phyloP scores from a whole-genome alignment of 1,284 basidiomycete genomes.

The Ustilago tritici region DNA sequence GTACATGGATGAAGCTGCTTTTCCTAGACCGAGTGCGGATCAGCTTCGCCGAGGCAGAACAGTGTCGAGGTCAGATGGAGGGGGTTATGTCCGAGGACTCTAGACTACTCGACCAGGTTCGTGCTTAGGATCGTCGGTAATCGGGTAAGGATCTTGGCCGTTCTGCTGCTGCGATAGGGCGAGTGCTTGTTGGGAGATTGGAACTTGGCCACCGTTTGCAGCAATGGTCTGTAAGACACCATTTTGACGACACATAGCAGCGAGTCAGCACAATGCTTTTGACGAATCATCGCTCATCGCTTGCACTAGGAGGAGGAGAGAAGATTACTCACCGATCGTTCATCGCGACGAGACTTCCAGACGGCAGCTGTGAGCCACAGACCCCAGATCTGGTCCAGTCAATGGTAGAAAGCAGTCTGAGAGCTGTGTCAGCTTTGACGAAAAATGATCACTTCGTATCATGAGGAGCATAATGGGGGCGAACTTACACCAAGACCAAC shows the following conservation, averaged over 20 bases:
- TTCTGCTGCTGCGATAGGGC: conserved; percentile 39
- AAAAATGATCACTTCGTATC: not conserved
- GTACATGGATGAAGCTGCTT: conserved; percentile 3
- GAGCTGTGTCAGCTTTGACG: not conserved
- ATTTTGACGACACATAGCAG: not conserved
- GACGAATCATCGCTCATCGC: not conserved
- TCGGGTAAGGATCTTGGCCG: conserved; percentile 36
- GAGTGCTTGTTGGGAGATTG: conserved; percentile 43
- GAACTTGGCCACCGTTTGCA: conserved; percentile 36
- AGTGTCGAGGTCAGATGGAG: not conserved
- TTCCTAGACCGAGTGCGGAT: not conserved
- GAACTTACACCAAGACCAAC: conserved; percentile 61
- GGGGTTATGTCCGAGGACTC: not conserved
- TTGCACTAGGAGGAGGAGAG: not conserved
- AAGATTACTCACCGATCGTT: conserved; percentile 49
- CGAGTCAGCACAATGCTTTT: not conserved
- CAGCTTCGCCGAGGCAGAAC: not conserved
- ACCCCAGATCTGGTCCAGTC: conserved; percentile 58
- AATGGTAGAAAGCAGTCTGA: not conserved
- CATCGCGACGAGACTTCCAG: conserved; percentile 63
- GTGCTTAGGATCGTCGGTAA: conserved; percentile 50
- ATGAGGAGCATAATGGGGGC: not conserved
- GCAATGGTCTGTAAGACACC: conserved; percentile 16
- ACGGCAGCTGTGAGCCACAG: conserved; percentile 65
- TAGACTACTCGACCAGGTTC: conserved; percentile 44